Base-by-base conservation (phyloP, 805 yeast species). In the Citeromyces matritensis region DNA sequence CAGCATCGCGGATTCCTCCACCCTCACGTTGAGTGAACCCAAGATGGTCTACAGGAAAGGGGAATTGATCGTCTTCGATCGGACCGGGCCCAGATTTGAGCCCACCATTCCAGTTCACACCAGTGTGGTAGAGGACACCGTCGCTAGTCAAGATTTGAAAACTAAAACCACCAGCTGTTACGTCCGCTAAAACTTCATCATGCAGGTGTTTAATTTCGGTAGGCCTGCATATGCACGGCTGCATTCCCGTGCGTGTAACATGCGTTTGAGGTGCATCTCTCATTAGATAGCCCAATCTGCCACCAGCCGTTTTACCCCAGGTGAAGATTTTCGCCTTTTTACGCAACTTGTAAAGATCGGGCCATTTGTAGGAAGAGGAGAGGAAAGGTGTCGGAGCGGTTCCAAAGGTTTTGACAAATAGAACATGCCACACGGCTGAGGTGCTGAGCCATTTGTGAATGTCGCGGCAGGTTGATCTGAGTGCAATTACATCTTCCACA, bases 161-260 rank as follows among this genome's bases (percentile, higher is more conserved):
- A 4, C 74, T 64, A 42, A 62, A 77, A 2, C 88, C 88, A 21
- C 79, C 79, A 6, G 74, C 72, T 15, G 67, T 56, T 1, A 77
- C 53, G 39, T 69, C 75, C 1, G 61, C 43, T 2, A 67, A 45
- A 3, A 52, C 39, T 15, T 45, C 38, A 3, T 52, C 44, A 4
- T 55, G 48, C 28, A 70, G 50, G 3, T 51, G 49, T 2, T 49
- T 39, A 4, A 67, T 49, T 33, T 45, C 40, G 1, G 58, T 48
- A 2, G 73, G 71, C 6, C 44, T 48, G 13, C 9, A 13, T 9
- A 25, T 25, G 14, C 14, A 13, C 24, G 41, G 39, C 9, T 35
- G 38, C 17, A 47, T 43, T 2, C 46, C 42, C 3, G 34, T 23
- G 4, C 43, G 38, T 30, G 36, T 28, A 23, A 49, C 19, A 38